Evolutionary conservation across 306 rosid genomes (phyloP).

Genomic region (Leucaena leucocephala): DNA sequence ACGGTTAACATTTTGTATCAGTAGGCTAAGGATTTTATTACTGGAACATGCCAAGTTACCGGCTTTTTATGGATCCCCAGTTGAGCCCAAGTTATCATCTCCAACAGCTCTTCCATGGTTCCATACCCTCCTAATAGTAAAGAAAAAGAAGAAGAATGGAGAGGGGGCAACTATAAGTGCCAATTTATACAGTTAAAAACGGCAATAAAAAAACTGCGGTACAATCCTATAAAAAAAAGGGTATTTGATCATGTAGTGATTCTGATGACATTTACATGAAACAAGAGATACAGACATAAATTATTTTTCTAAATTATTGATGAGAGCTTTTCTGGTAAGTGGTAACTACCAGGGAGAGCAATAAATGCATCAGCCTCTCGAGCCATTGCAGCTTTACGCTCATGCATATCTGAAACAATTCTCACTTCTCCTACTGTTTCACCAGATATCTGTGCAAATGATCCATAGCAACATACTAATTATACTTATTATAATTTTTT

Average conservation of each 20-base stretch:
- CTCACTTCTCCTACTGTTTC: constrained; percentile 88
- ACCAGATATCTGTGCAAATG: constrained; percentile 81
- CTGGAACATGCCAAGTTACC: constrained; percentile 44
- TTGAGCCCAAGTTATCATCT: constrained; percentile 97
- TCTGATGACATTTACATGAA: constrained; percentile 25
- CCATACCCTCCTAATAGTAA: constrained; percentile 83
- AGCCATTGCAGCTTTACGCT: constrained; percentile 95
- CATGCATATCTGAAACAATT: constrained; percentile 93
- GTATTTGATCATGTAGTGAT: constrained; percentile 4
- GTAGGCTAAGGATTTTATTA: constrained; percentile 10
- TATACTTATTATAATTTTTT: constrained; percentile 13
- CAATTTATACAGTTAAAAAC: constrained; percentile 17
- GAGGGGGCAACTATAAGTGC: not conserved
- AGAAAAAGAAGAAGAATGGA: constrained; percentile 6
- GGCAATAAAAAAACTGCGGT: not conserved
- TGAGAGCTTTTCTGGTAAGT: constrained; percentile 32
- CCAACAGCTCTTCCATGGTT: constrained; percentile 94
- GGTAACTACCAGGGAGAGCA: constrained; percentile 85
- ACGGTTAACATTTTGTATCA: constrained; percentile 30
- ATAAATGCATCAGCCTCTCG: constrained; percentile 90
- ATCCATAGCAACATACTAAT: constrained; percentile 30
- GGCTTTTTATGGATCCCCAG: constrained; percentile 94
- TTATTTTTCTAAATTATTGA: constrained; percentile 21
- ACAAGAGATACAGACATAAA: constrained; percentile 14
- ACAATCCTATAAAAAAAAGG: not conserved